A percentile compares a stretch with the other conserved stretches of the same genome.
Evolutionary conservation across 2,329 filamentous ascomycete species (phyloP).

Genomic region (Ambrosiella beaveri): DNA sequence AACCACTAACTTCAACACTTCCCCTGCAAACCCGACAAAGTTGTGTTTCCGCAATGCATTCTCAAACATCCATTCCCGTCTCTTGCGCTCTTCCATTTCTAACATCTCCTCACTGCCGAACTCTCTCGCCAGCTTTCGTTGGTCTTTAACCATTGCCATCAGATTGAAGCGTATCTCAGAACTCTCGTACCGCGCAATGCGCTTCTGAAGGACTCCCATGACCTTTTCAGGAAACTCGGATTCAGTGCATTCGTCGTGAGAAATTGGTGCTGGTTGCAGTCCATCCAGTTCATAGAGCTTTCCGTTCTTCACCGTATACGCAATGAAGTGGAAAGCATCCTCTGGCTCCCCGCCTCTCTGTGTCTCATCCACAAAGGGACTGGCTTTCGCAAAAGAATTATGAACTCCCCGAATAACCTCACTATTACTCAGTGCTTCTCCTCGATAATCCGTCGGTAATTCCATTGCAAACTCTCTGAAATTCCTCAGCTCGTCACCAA

Average conservation of each 20-base stretch:
- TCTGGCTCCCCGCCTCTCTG: constrained; percentile 54
- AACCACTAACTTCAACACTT: constrained; percentile 78
- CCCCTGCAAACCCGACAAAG: constrained; percentile 88
- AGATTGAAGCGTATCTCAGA: constrained; percentile 92
- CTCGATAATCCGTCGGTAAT: constrained; percentile 56
- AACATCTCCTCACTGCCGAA: constrained; percentile 69
- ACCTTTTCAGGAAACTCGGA: constrained; percentile 63
- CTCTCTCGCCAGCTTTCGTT: constrained; percentile 58
- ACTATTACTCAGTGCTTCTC: constrained; percentile 43
- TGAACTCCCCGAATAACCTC: constrained; percentile 62
- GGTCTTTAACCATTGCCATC: constrained; percentile 76
- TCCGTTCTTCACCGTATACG: constrained; percentile 68
- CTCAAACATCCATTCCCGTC: constrained; percentile 81
- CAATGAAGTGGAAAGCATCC: constrained; percentile 95
- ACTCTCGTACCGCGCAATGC: constrained; percentile 69
- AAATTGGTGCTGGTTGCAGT: constrained; percentile 80
- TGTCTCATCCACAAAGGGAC: constrained; percentile 86
- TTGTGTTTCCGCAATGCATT: constrained; percentile 85
- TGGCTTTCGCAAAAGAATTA: constrained; percentile 77
- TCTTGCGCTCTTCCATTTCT: constrained; percentile 65
- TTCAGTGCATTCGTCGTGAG: constrained; percentile 58
- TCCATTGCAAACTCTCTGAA: constrained; percentile 81
- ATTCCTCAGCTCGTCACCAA: constrained; percentile 52
- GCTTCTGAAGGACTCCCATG: constrained; percentile 68
- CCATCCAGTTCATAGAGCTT: constrained; percentile 89